These are phyloP conservation scores for Neurospora africana DNA, from an alignment of 495 filamentous ascomycete genomes.

Conservation along the genomic window DNA sequence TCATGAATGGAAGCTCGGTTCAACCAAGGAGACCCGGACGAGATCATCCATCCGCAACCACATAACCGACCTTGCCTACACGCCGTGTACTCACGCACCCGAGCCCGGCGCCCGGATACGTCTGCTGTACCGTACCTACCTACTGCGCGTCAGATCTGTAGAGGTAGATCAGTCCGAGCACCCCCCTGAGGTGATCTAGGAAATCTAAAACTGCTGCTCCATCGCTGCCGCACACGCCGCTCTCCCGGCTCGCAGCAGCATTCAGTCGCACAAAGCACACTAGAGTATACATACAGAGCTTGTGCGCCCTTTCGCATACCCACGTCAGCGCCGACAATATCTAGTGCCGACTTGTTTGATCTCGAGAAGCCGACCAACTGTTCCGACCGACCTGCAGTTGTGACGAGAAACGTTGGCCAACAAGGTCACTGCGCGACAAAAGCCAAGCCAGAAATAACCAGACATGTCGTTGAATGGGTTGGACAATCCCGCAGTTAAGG, in stretches of 20 bases:
- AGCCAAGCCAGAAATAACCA: constrained; percentile 2
- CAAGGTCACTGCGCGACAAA: background rate
- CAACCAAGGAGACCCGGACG: background rate
- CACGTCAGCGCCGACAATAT: background rate
- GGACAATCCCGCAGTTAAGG: constrained; percentile 68
- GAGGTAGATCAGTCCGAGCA: background rate
- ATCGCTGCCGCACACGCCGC: background rate
- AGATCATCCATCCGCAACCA: background rate
- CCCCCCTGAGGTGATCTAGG: background rate
- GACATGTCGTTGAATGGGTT: constrained; percentile 96
- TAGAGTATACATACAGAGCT: background rate
- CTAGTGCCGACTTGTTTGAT: background rate
- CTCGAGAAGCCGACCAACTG: background rate
- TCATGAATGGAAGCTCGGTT: background rate
- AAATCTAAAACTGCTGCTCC: background rate
- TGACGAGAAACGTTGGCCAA: background rate
- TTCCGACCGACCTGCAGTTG: background rate
- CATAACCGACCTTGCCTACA: background rate
- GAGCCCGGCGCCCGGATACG: background rate
- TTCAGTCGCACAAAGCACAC: background rate
- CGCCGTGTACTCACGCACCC: background rate
- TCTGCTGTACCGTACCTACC: background rate
- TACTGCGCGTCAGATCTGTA: background rate
- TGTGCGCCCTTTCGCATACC: background rate
- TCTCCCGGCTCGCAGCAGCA: background rate